Evolutionary conservation across 331 rosid species (phyloP).

Genomic region (Acacia pycnantha): DNA sequence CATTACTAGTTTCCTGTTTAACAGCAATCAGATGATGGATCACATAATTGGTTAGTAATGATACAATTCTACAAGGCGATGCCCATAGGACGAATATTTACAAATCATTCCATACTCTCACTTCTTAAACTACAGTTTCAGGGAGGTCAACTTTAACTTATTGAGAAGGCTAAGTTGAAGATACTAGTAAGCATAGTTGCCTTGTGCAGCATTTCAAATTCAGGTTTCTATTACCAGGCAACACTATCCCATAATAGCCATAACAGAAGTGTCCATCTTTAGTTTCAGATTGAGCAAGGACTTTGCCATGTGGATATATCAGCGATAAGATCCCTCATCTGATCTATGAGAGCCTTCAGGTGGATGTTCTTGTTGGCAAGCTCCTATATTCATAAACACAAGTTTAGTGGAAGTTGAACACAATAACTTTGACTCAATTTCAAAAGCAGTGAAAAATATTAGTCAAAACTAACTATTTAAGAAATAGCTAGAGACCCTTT

Average conservation of each 20-base stretch:
- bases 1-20: background rate
- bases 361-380: conserved; percentile 70
- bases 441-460: background rate
- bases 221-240: background rate
- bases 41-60: conserved; percentile 3
- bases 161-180: background rate
- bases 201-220: conserved; percentile 7
- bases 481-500: background rate
- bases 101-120: conserved; percentile 11
- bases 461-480: background rate
- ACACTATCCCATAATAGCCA: conserved; percentile 16
- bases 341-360: conserved; percentile 81
- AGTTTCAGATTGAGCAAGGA: conserved; percentile 63
- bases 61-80: conserved; percentile 13
- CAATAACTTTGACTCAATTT: background rate
- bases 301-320: conserved; percentile 98
- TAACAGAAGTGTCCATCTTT: conserved; percentile 9
- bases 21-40: conserved; percentile 11
- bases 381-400: conserved; percentile 53
- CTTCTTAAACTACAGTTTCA: conserved; percentile 8
- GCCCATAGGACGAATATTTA: conserved; percentile 1
- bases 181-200: conserved; percentile 20
- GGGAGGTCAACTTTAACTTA: conserved; percentile 4
- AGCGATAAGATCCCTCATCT: conserved; percentile 67
- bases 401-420: conserved; percentile 1